phyloP scores from a whole-genome alignment of 1,284 basidiomycete species.

The Melanopsichium pennsylvanicum region DNA sequence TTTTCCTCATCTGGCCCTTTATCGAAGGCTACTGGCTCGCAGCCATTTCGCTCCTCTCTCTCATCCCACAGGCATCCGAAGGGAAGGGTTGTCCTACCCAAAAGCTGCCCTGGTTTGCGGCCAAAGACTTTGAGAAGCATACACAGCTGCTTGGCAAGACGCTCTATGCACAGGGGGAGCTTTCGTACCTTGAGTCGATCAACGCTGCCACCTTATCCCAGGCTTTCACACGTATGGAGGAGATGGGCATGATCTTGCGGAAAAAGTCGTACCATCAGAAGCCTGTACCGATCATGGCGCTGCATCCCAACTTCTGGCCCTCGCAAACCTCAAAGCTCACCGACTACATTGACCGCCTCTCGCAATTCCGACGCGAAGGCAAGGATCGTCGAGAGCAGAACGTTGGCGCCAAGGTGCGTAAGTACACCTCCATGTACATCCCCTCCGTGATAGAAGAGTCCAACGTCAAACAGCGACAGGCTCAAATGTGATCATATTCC shows the following conservation, averaged over 20 bases:
- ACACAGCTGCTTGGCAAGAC: conserved; percentile 66
- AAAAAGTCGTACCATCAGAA: conserved; percentile 59
- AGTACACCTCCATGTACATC: conserved; percentile 35
- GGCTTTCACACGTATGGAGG: conserved; percentile 55
- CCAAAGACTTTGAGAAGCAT: conserved; percentile 64
- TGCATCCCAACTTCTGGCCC: conserved; percentile 62
- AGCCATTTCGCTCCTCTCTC: conserved; percentile 63
- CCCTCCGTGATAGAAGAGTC: conserved; percentile 34
- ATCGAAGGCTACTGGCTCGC: conserved; percentile 66
- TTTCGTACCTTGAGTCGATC: conserved; percentile 65
- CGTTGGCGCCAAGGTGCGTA: conserved; percentile 30
- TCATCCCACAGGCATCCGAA: conserved; percentile 48
- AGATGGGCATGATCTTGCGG: conserved; percentile 54
- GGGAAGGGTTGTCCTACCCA: conserved; percentile 18
- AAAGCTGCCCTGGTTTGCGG: conserved; percentile 62
- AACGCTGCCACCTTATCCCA: conserved; percentile 56
- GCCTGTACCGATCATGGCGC: conserved; percentile 62
- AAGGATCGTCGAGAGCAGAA: conserved; percentile 60
- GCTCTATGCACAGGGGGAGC: conserved; percentile 64
- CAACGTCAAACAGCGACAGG: conserved; percentile 25
- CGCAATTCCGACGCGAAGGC: conserved; percentile 64
- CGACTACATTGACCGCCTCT: conserved; percentile 60
- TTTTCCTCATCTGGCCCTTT: conserved; percentile 63
- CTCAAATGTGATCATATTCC: conserved; percentile 10
- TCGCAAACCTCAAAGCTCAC: conserved; percentile 51